Evolutionary conservation across 805 yeast species (phyloP), one percentile per base, ranked within the genome.

Genomic region (Cyberlindnera japonica): DNA sequence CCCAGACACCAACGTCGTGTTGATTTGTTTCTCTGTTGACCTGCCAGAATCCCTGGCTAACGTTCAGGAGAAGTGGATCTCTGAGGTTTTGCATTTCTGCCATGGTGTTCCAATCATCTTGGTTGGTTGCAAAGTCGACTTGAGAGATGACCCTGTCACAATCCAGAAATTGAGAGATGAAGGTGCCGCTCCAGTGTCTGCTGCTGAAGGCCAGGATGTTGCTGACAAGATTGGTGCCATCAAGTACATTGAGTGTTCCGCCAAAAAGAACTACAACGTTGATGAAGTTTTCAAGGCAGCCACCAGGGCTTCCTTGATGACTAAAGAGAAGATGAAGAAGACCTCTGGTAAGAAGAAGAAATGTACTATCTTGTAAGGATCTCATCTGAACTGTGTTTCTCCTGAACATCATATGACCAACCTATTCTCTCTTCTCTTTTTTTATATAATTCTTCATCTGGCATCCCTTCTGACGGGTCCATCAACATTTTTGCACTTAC

Each of bases 51-150:
- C 96, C 20, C 74, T 89, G 45, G 95, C 87, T 61, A 89, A 88
- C 66, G 96, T 89, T 50, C 91, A 87, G 69, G 96, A 88, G 68
- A 89, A 88, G 70, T 89, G 96, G 96, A 86, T 87, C 57, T 80
- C 93, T 33, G 96, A 89, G 68, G 96, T 89, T 38, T 66, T 84
- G 61, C 95, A 88, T 65, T 88, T 88, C 77, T 89, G 96, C 68
- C 95, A 83, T 58, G 93, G 91, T 63, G 89, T 88, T 40, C 96
- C 96, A 58, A 86, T 88, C 63, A 83, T 89, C 54, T 72, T 89
- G 42, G 96, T 88, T 55, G 96, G 95, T 55, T 87, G 95, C 72
- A 89, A 89, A 71, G 77, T 78, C 53, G 96, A 89, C 69, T 74
- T 89, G 59, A 83, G 96, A 70, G 76, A 83, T 61, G 95, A 88